Conservation (phyloP, 495 filamentous ascomycete genomes). For the Hypoxylon subgilvum region DNA sequence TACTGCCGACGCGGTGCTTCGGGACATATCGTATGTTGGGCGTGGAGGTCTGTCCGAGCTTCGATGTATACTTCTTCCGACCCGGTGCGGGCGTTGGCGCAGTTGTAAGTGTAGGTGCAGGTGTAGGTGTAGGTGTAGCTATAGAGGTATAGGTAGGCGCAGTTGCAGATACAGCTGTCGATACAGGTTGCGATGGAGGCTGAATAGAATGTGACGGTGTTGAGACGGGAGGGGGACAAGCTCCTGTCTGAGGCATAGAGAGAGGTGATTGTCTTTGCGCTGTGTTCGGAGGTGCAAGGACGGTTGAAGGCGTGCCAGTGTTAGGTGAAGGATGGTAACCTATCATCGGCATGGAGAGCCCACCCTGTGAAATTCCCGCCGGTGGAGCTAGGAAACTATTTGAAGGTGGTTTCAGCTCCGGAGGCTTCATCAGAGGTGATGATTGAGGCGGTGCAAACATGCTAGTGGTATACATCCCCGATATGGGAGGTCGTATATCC, state of each 20-base stretch:
- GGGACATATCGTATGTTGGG: slow-evolving; percentile 12
- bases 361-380: slow-evolving; percentile 34
- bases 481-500: slow-evolving; percentile 31
- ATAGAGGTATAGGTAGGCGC: background rate
- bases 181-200: slow-evolving; percentile 22
- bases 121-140: slow-evolving; percentile 7
- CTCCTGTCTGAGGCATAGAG: slow-evolving; percentile 44
- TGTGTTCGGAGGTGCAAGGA: slow-evolving; percentile 54
- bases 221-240: slow-evolving; percentile 23
- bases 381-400: slow-evolving; percentile 53
- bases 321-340: slow-evolving; percentile 34
- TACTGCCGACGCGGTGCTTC: slow-evolving; percentile 16
- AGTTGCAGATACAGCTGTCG: slow-evolving; percentile 4
- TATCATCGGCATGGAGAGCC: slow-evolving; percentile 43
- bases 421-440: slow-evolving; percentile 40
- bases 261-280: slow-evolving; percentile 48
- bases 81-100: slow-evolving; percentile 14
- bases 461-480: slow-evolving; percentile 39
- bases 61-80: slow-evolving; percentile 8
- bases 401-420: slow-evolving; percentile 41
- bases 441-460: slow-evolving; percentile 42
- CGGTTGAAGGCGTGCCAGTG: slow-evolving; percentile 38
- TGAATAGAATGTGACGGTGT: slow-evolving; percentile 18
- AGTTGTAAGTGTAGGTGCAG: slow-evolving; percentile 10
- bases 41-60: background rate